Base-by-base conservation (phyloP, 23 red algal genomes). In the Gracilaria vermiculophylla region DNA sequence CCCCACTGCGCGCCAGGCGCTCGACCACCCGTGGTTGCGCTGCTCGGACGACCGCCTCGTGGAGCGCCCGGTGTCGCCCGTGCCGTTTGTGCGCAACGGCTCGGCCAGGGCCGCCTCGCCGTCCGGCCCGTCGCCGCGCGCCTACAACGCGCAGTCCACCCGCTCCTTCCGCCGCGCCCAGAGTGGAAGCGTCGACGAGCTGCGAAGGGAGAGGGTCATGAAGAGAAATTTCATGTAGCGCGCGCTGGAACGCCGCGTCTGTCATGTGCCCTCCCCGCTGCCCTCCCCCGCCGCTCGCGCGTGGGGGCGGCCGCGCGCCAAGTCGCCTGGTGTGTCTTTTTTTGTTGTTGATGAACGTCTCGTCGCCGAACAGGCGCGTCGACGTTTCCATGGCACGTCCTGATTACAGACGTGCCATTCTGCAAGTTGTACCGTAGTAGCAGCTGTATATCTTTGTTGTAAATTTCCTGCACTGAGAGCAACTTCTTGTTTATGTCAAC, bases 21-120 rank as follows among this genome's bases (percentile, higher is more conserved):
- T 90, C 2, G 17, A 69, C 15, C 94, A 96, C 54, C 81, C 85
- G 23, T 96, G 86, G 86, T 23, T 96, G 16, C 2, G 31, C 7
- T 27, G 35, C 16, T n/a, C 25, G 25, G 64, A 62, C 27, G 81
- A 86, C 13, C 61, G 81, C 20, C 32, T 43, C 48, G 47, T 15
- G 5, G 50, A 55, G 23, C 40, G 81, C 16, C 64, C 64, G 17
- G 61, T 86, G 9, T 86, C 81, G 0, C 64, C 81, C 3, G 24
- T 25, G 25, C 81, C 64, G 11, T 73, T 74, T 55, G 43, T 86
- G 39, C 42, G 81, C 23, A 86, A 86, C 65, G 41, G 56, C 12
- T 86, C 81, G 21, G 62, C 64, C 0, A 70, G 81, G 25, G 32
- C 25, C 21, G 20, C 78, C 5, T 13, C 39, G 21, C 28, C 16